These are phyloP conservation scores for Hyphodiscus sp. DNA, from an alignment of 2,329 filamentous ascomycete species.

Conservation along the genomic window DNA sequence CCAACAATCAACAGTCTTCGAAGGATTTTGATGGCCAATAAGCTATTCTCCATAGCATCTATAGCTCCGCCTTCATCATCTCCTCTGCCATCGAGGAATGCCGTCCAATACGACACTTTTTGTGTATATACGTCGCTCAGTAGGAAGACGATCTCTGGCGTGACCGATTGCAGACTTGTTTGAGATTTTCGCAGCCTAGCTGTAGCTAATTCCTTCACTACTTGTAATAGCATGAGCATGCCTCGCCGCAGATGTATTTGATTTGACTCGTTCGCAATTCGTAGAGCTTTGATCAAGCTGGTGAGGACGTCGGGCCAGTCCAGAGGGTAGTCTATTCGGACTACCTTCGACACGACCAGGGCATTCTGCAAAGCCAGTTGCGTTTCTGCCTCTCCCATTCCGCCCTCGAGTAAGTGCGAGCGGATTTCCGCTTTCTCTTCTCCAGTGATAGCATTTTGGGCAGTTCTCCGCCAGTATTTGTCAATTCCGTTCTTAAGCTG, in stretches of 20 bases:
- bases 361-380: conserved; percentile 82
- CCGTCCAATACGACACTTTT: conserved; percentile 64
- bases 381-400: conserved; percentile 68
- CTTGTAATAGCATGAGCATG: conserved; percentile 71
- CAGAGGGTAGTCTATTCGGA: conserved; percentile 80
- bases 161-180: conserved; percentile 67
- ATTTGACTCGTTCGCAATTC: conserved; percentile 49
- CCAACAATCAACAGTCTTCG: conserved; percentile 73
- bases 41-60: conserved; percentile 66
- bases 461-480: conserved; percentile 74
- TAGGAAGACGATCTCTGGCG: conserved; percentile 78
- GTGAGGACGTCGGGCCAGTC: conserved; percentile 69
- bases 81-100: conserved; percentile 49
- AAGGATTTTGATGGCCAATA: conserved; percentile 72
- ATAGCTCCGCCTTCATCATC: conserved; percentile 53
- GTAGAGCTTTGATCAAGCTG: conserved; percentile 58
- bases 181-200: conserved; percentile 70
- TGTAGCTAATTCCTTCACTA: conserved; percentile 85
- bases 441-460: conserved; percentile 57
- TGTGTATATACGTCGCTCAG: conserved; percentile 72
- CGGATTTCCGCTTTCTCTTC: conserved; percentile 75
- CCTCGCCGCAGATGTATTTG: conserved; percentile 63
- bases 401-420: conserved; percentile 66
- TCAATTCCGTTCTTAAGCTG: conserved; percentile 97
- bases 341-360: conserved; percentile 78